Percentiles rank a stretch among this genome's conserved stretches.
phyloP scores from a whole-genome alignment of 225 moss, liverwort and hornwort species.

The Physcomitrium patens region DNA sequence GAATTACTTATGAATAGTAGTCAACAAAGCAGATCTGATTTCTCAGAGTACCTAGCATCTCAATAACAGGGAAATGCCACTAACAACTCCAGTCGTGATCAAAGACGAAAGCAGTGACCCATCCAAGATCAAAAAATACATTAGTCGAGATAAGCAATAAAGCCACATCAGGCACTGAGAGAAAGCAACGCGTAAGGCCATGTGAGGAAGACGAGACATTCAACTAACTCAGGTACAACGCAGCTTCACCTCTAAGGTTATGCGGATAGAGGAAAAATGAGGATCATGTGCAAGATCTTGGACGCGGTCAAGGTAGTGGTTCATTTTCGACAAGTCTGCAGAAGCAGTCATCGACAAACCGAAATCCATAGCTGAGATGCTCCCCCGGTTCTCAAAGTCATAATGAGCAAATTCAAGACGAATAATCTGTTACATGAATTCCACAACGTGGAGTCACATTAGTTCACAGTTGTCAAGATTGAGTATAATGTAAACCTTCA shows the following conservation, averaged over 20 bases:
- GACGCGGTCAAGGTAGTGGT: constrained; percentile 59
- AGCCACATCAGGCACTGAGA: too few relatives aligned
- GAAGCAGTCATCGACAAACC: constrained; percentile 76
- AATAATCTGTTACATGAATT: constrained; percentile 53
- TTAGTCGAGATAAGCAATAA: background rate
- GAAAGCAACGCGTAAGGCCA: constrained; percentile 5
- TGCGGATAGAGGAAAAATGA: constrained; percentile 48
- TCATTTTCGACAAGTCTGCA: constrained; percentile 60
- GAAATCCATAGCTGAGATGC: constrained; percentile 71
- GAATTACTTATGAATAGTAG: background rate
- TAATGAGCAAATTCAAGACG: constrained; percentile 76
- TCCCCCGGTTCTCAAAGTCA: constrained; percentile 59
- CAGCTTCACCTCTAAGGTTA: constrained; percentile 56
- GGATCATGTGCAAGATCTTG: constrained; percentile 41
- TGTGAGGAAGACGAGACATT: background rate
- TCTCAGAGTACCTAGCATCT: background rate
- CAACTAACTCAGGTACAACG: background rate
- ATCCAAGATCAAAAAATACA: background rate
- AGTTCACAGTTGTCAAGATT: background rate
- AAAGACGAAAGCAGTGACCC: background rate
- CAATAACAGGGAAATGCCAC: background rate
- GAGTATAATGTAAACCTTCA: constrained; percentile 17
- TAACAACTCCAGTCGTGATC: background rate
- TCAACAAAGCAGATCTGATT: background rate
- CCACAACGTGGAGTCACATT: constrained; percentile 18